Conservation (phyloP, 345 rosid species). For the Salix arbutifolia region DNA sequence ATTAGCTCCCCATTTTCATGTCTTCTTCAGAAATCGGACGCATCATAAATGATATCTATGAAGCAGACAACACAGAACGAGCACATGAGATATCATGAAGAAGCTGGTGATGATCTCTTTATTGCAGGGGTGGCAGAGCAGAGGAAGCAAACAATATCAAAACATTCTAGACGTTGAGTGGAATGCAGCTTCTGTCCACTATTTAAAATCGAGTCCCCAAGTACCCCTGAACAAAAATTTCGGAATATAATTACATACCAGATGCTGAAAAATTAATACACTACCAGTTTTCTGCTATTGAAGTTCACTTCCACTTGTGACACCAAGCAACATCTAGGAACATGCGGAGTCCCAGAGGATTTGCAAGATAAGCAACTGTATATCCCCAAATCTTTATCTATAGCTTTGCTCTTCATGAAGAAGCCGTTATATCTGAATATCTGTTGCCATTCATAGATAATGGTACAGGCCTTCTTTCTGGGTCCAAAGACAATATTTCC, state of each 20-base stretch:
- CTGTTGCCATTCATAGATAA: conserved; percentile 49
- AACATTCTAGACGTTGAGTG: not conserved
- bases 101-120: not conserved
- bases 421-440: conserved; percentile 19
- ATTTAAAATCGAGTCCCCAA: too few relatives aligned
- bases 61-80: too few relatives aligned
- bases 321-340: not conserved
- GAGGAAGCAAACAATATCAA: not conserved
- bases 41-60: too few relatives aligned
- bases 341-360: not conserved
- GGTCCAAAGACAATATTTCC: conserved; percentile 57
- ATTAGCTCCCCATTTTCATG: too few relatives aligned
- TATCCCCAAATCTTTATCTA: not conserved
- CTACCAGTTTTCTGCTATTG: not conserved
- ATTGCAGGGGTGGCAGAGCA: not conserved
- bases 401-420: not conserved
- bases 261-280: too few relatives aligned
- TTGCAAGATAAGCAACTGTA: not conserved
- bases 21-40: too few relatives aligned
- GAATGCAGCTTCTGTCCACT: not conserved
- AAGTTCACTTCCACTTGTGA: not conserved
- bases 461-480: conserved; percentile 46
- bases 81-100: not conserved
- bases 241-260: too few relatives aligned
- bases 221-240: not conserved